Percentiles rank a stretch among this genome's conserved stretches.
Conservation (phyloP, 345 rosid species). For the Bruguiera sexangula region DNA sequence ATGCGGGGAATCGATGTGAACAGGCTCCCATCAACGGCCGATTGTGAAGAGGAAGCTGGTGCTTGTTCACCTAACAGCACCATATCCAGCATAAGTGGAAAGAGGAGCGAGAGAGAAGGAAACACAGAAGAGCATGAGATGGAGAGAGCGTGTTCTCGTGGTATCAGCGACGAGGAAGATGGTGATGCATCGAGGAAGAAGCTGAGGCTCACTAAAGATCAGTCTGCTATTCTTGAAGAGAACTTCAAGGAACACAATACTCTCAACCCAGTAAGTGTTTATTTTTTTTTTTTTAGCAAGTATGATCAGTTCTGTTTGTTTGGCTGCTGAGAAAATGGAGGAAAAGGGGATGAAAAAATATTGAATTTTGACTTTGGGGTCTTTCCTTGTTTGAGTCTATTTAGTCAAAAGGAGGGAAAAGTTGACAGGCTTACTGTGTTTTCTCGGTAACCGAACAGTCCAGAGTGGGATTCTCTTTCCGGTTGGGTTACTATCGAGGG, state of each 20-base stretch:
- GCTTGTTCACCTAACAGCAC: conserved; percentile 96
- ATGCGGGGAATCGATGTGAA: conserved; percentile 89
- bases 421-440: background rate
- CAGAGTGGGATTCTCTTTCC: background rate
- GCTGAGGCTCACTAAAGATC: conserved; percentile 88
- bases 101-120: conserved; percentile 80
- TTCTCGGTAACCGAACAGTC: conserved; percentile 17
- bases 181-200: conserved; percentile 91
- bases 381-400: background rate
- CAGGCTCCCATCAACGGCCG: conserved; percentile 59
- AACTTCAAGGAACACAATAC: conserved; percentile 92
- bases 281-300: background rate
- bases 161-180: conserved; percentile 85
- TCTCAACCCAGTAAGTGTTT: conserved; percentile 78
- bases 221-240: conserved; percentile 89
- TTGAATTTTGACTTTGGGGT: background rate
- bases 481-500: too few relatives aligned
- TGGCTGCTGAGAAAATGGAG: conserved; percentile 13
- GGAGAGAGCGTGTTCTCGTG: conserved; percentile 69
- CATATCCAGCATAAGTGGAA: conserved; percentile 82
- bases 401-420: background rate
- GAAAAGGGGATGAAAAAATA: background rate
- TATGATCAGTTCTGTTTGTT: conserved; percentile 10
- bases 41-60: conserved; percentile 78
- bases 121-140: conserved; percentile 59